Evolutionary conservation across 306 rosid genomes (phyloP).

Genomic region (Geum urbanum): DNA sequence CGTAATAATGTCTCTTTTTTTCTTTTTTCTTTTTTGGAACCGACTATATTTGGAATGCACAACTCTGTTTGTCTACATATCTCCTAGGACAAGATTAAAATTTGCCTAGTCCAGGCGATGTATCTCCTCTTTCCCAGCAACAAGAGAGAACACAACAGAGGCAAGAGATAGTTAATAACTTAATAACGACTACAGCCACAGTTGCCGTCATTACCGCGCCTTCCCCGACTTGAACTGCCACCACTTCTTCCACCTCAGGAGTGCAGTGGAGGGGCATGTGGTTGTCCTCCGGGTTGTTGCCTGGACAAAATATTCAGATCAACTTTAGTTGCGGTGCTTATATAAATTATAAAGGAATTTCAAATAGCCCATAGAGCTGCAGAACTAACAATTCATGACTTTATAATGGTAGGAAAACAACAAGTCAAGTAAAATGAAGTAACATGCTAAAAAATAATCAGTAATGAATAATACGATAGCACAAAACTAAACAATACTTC

Average conservation of each 20-base stretch:
- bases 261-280: constrained; percentile 27
- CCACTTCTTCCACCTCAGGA: constrained; percentile 43
- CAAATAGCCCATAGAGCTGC: background rate
- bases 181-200: constrained; percentile 47
- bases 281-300: constrained; percentile 56
- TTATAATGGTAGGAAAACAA: background rate
- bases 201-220: constrained; percentile 32
- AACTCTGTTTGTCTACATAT: background rate
- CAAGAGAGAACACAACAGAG: too few relatives aligned
- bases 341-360: background rate
- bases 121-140: background rate
- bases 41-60: background rate
- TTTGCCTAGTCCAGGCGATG: background rate
- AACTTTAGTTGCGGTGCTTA: background rate
- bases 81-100: background rate
- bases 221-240: constrained; percentile 52
- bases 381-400: background rate
- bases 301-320: constrained; percentile 29
- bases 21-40: background rate
- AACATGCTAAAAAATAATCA: background rate
- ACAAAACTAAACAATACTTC: background rate
- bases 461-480: background rate
- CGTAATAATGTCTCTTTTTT: too few relatives aligned
- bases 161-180: constrained; percentile 42
- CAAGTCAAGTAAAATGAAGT: background rate